A percentile compares a stretch with the other conserved stretches of the same genome.
These are phyloP conservation scores for Talaromyces verruculosus DNA, from an alignment of 2,329 filamentous ascomycete genomes.

Conservation along the genomic window DNA sequence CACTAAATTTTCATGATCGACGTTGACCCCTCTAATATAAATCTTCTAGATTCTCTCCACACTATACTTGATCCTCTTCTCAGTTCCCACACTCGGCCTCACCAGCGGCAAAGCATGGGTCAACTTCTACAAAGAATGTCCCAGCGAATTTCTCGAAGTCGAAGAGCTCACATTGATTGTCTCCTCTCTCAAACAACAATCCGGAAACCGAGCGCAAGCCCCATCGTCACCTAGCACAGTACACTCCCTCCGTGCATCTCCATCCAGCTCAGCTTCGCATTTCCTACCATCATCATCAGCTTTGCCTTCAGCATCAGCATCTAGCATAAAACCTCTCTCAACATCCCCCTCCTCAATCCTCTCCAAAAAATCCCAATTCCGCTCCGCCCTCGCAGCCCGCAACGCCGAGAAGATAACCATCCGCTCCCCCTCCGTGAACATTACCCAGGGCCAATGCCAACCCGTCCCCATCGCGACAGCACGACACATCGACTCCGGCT, in stretches of 20 bases:
- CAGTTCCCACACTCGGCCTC: slow-evolving; percentile 16
- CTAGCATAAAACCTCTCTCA: not conserved
- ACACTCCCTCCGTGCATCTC: not conserved
- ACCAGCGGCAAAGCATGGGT: slow-evolving; percentile 19
- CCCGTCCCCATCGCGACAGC: slow-evolving; percentile 15
- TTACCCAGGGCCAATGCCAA: slow-evolving; percentile 19
- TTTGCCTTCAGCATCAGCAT: not conserved
- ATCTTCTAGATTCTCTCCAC: slow-evolving; percentile 11
- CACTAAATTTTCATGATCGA: not conserved
- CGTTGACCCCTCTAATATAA: not conserved
- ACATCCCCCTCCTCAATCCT: not conserved
- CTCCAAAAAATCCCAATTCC: slow-evolving; percentile 17
- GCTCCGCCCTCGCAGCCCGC: slow-evolving; percentile 9
- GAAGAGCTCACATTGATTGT: slow-evolving; percentile 5
- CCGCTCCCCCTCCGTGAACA: slow-evolving; percentile 13
- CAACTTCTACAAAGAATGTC: slow-evolving; percentile 20
- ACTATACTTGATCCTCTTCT: slow-evolving; percentile 7
- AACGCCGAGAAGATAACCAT: not conserved
- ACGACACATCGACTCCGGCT: slow-evolving; percentile 14
- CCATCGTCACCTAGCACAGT: not conserved
- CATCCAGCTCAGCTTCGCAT: not conserved
- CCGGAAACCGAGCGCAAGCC: not conserved
- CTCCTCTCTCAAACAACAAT: not conserved
- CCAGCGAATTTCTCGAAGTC: slow-evolving; percentile 8
- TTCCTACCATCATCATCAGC: not conserved